Evolutionary conservation across 2,329 filamentous ascomycete genomes (phyloP).

Genomic region (Arthrobotrys musiformis): DNA sequence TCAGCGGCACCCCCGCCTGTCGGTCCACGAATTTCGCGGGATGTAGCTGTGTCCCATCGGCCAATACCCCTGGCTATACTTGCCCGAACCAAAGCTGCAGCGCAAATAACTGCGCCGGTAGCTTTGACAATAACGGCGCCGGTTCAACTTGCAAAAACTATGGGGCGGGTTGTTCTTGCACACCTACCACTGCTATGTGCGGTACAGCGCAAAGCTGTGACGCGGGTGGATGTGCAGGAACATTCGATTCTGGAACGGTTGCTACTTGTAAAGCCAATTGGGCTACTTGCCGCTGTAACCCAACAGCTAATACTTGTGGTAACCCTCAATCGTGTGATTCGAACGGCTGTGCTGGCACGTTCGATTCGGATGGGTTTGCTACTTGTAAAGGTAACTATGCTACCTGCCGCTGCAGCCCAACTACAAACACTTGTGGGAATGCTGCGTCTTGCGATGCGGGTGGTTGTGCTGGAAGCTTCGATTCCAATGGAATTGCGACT

Average conservation of each 20-base stretch:
- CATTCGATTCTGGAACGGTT: slow-evolving; percentile 15
- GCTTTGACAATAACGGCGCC: slow-evolving; percentile 20
- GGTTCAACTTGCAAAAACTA: slow-evolving; percentile 24
- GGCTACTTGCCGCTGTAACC: slow-evolving; percentile 31
- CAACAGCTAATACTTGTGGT: slow-evolving; percentile 27
- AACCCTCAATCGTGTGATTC: slow-evolving; percentile 2
- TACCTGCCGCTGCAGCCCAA: slow-evolving; percentile 13
- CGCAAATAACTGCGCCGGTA: slow-evolving; percentile 21
- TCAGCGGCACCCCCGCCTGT: slow-evolving; percentile 5
- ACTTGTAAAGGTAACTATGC: slow-evolving; percentile 20
- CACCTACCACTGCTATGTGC: slow-evolving; percentile 20
- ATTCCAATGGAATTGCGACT: slow-evolving; percentile 5
- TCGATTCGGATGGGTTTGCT: slow-evolving; percentile 22
- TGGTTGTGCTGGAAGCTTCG: background rate
- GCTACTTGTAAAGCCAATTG: slow-evolving; percentile 34
- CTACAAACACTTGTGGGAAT: background rate
- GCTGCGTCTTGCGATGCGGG: background rate
- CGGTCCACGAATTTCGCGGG: slow-evolving; percentile 7
- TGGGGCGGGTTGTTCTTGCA: slow-evolving; percentile 23
- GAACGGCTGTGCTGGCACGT: slow-evolving; percentile 21
- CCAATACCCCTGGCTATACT: slow-evolving; percentile 24
- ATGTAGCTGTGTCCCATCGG: slow-evolving; percentile 21
- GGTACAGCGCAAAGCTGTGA: slow-evolving; percentile 21
- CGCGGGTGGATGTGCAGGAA: slow-evolving; percentile 18
- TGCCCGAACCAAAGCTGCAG: slow-evolving; percentile 19